Evolutionary conservation across 139 green algal species (phyloP).

Genomic region (Chlamydomonas sphaeroides): DNA sequence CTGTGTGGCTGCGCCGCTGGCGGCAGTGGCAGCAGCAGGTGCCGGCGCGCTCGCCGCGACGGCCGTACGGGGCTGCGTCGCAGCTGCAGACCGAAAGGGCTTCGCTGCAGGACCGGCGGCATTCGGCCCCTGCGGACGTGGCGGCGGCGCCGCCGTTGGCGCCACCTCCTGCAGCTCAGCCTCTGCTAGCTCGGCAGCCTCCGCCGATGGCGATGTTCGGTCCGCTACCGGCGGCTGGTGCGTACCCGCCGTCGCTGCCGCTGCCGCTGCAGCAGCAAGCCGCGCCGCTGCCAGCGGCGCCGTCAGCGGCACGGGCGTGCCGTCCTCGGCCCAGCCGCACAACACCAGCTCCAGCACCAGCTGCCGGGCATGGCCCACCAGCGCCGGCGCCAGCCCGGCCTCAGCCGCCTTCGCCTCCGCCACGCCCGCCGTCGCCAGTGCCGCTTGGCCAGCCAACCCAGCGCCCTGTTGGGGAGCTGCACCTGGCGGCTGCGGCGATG

Average conservation of each 20-base stretch:
- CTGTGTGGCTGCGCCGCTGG: no score
- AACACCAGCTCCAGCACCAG: conserved; percentile 10
- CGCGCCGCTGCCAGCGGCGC: neutral
- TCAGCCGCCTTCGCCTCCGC: neutral
- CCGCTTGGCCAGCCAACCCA: neutral
- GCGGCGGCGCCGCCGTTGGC: no score
- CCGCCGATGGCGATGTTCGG: no score
- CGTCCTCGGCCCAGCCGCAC: neutral
- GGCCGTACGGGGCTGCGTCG: no score
- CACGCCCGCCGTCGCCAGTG: neutral
- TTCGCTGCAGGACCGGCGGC: no score
- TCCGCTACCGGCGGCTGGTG: neutral
- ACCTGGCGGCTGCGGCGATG: neutral
- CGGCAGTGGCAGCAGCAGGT: no score
- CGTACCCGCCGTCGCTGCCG: neutral
- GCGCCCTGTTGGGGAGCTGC: neutral
- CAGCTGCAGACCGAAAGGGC: no score
- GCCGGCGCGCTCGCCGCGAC: no score
- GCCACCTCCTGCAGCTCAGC: neutral
- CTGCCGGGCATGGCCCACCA: conserved; percentile 21
- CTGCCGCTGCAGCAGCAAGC: neutral
- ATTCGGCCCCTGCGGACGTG: no score
- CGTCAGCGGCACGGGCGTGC: neutral
- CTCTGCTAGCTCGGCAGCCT: neutral
- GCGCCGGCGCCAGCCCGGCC: neutral